phyloP scores from a whole-genome alignment of 2,329 filamentous ascomycete genomes.

The Colletotrichum lentis region DNA sequence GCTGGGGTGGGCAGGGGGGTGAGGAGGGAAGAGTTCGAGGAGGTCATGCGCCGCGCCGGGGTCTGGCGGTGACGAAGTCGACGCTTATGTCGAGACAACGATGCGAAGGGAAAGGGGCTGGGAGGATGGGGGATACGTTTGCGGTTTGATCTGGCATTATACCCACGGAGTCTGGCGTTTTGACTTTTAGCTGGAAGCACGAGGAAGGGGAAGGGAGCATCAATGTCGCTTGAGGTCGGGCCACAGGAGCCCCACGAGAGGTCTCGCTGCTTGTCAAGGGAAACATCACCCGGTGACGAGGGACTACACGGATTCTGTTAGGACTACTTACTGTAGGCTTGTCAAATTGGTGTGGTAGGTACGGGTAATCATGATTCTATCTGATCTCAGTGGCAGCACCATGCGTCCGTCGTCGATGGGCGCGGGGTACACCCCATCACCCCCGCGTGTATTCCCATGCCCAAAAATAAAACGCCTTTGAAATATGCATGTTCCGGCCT shows the following conservation, averaged over 20 bases:
- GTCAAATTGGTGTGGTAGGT: slow-evolving; percentile 2
- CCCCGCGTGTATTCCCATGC: slow-evolving; percentile 23
- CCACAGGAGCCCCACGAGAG: background rate
- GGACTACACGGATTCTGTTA: background rate
- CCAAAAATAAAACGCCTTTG: slow-evolving; percentile 30
- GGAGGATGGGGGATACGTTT: background rate
- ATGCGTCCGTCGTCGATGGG: slow-evolving; percentile 1
- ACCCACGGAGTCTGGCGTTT: slow-evolving; percentile 27
- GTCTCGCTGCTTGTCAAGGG: background rate
- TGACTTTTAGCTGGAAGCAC: background rate
- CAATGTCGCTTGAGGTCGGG: background rate
- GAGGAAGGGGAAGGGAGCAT: background rate
- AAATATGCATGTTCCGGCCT: slow-evolving; percentile 35
- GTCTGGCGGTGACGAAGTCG: slow-evolving; percentile 72
- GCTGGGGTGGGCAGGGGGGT: slow-evolving; percentile 76
- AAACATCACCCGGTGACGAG: background rate
- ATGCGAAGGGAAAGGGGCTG: no score
- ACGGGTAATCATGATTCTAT: slow-evolving; percentile 29
- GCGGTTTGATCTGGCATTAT: slow-evolving; percentile 30
- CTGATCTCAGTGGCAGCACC: slow-evolving; percentile 27
- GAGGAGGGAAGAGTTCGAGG: slow-evolving; percentile 80
- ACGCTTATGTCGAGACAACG: background rate
- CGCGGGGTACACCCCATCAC: background rate
- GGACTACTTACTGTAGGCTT: background rate
- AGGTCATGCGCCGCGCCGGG: slow-evolving; percentile 84